A percentile compares a stretch with the other conserved stretches of the same genome.
Evolutionary conservation across 495 filamentous ascomycete genomes (phyloP).

Genomic region (Clavariopsis aquatica): DNA sequence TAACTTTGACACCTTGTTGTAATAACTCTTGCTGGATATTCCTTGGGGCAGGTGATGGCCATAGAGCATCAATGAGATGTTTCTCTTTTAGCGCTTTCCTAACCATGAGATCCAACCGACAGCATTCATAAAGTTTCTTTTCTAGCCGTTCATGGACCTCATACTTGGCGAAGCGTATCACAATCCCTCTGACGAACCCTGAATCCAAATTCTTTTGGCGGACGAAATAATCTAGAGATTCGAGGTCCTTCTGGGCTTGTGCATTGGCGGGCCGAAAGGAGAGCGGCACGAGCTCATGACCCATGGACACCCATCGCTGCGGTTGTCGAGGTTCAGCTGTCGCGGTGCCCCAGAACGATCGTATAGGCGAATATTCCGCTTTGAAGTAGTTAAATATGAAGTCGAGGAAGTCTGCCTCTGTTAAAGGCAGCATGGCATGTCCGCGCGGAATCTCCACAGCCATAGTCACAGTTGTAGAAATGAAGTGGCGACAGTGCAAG

Average conservation of each 20-base stretch:
- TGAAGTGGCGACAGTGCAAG: neutral
- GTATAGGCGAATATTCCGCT: slow-evolving; percentile 36
- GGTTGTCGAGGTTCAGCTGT: slow-evolving; percentile 29
- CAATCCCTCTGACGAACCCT: slow-evolving; percentile 28
- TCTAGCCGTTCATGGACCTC: slow-evolving; percentile 37
- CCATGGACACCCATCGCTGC: slow-evolving; percentile 31
- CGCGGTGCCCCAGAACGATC: slow-evolving; percentile 34
- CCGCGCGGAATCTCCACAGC: slow-evolving; percentile 33
- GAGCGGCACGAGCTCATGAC: slow-evolving; percentile 31
- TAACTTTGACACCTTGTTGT: slow-evolving; percentile 29
- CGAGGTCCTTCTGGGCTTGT: slow-evolving; percentile 38
- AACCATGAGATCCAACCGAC: slow-evolving; percentile 34
- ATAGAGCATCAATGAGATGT: slow-evolving; percentile 34
- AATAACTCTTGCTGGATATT: slow-evolving; percentile 13
- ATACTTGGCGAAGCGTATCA: slow-evolving; percentile 35
- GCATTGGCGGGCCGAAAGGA: slow-evolving; percentile 34
- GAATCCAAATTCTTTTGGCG: slow-evolving; percentile 29
- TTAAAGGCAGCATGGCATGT: slow-evolving; percentile 34
- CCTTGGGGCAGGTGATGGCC: slow-evolving; percentile 24
- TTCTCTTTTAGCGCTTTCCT: slow-evolving; percentile 39
- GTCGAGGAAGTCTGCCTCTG: slow-evolving; percentile 27
- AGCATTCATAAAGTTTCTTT: slow-evolving; percentile 36
- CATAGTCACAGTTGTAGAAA: slow-evolving; percentile 1
- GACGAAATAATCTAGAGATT: slow-evolving; percentile 30
- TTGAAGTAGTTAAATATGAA: slow-evolving; percentile 38